Conservation (phyloP, 495 filamentous ascomycete species). For the Parathielavia appendiculata region DNA sequence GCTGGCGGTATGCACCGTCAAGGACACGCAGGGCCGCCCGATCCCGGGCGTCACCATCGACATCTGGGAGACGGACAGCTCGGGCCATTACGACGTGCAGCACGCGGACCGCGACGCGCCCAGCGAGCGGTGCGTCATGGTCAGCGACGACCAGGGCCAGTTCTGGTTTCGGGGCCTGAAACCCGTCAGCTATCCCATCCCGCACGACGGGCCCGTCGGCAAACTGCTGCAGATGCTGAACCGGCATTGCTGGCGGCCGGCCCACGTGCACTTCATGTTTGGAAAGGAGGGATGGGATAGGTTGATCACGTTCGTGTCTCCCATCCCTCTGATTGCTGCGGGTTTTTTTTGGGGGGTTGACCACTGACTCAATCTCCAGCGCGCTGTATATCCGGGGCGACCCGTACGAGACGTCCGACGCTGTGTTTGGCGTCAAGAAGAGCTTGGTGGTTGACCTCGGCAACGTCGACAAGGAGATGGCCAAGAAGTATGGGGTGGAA, state of each 20-base stretch:
- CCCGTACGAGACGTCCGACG: slow-evolving; percentile 85
- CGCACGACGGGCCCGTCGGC: slow-evolving; percentile 84
- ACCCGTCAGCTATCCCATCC: slow-evolving; percentile 86
- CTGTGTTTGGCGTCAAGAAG: slow-evolving; percentile 90
- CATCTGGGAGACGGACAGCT: slow-evolving; percentile 90
- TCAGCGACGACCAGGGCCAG: slow-evolving; percentile 59
- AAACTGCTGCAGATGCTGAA: slow-evolving; percentile 64
- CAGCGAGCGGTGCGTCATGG: slow-evolving; percentile 77
- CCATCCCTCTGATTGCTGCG: background rate
- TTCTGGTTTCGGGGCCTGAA: slow-evolving; percentile 90
- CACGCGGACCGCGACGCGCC: slow-evolving; percentile 62
- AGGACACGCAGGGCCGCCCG: slow-evolving; percentile 62
- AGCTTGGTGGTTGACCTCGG: slow-evolving; percentile 70
- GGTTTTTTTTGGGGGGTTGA: background rate
- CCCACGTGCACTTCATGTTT: slow-evolving; percentile 96
- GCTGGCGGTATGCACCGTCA: slow-evolving; percentile 71
- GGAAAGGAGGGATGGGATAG: slow-evolving; percentile 75
- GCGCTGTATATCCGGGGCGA: slow-evolving; percentile 80
- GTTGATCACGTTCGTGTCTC: slow-evolving; percentile 68
- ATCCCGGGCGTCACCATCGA: slow-evolving; percentile 70
- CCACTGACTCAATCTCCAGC: slow-evolving; percentile 31
- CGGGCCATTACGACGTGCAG: slow-evolving; percentile 88
- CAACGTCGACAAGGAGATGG: slow-evolving; percentile 53
- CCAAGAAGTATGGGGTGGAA: slow-evolving; percentile 59
- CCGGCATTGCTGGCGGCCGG: slow-evolving; percentile 76